Conservation (phyloP, 768 basidiomycete species). For the Trametes cinnabarina region DNA sequence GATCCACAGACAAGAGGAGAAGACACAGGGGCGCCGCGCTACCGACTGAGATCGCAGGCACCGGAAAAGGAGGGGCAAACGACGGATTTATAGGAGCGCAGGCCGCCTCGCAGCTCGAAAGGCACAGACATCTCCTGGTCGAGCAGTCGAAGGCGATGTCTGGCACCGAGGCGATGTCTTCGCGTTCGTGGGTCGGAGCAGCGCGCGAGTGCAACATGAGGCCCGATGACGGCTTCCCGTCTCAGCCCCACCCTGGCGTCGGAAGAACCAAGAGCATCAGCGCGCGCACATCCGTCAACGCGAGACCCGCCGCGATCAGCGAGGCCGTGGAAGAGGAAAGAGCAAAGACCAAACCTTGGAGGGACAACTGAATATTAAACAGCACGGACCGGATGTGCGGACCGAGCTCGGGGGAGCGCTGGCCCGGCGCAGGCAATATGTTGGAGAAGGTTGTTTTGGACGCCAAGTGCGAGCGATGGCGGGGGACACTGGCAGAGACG, state of each 20-base stretch:
- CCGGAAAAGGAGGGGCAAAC: background rate
- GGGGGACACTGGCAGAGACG: too few species aligned
- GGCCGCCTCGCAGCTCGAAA: background rate
- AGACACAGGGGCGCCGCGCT: background rate
- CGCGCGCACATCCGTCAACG: too few species aligned
- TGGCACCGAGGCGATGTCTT: too few species aligned
- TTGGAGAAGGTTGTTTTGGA: background rate
- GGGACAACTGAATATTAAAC: background rate
- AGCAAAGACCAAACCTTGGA: background rate
- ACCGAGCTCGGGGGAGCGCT: background rate
- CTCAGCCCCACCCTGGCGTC: background rate
- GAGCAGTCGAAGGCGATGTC: too few species aligned
- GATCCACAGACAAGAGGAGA: background rate
- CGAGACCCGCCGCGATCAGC: conserved; percentile 4
- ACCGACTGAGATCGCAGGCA: background rate
- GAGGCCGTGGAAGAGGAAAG: background rate
- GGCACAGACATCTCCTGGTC: too few species aligned
- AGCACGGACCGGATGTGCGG: background rate
- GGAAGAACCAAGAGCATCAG: conserved; percentile 7
- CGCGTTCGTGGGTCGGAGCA: too few species aligned
- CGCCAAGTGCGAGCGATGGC: background rate
- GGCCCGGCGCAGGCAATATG: background rate
- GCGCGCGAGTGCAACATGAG: background rate
- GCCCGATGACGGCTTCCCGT: background rate
- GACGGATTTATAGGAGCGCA: background rate